phyloP scores from a whole-genome alignment of 75 land plant species.

The Chamaecyparis obtusa region DNA sequence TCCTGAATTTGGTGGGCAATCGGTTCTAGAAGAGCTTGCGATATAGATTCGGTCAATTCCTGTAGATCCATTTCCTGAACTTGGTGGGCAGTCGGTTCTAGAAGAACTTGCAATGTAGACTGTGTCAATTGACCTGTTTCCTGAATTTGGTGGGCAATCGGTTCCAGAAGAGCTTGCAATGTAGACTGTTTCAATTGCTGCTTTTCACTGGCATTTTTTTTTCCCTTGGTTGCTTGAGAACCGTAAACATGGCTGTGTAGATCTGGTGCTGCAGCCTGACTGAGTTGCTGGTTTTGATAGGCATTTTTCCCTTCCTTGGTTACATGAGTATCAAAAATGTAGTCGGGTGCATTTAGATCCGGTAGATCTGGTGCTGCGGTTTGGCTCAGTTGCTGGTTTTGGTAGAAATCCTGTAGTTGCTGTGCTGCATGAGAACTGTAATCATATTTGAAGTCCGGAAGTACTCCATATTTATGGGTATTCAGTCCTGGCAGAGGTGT shows the following conservation, averaged over 20 bases:
- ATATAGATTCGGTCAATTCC: too few relatives aligned
- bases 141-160: background rate
- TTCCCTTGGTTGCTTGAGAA: conserved; percentile 17
- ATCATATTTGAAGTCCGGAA: background rate
- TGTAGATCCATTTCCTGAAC: background rate
- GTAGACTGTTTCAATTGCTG: background rate
- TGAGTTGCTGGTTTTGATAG: conserved; percentile 6
- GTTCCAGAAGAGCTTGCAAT: background rate
- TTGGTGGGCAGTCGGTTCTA: background rate
- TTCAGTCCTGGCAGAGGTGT: background rate
- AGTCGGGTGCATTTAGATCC: too few relatives aligned
- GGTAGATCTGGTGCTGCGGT: background rate
- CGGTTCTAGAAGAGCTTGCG: background rate
- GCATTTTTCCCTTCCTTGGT: background rate
- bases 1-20: background rate
- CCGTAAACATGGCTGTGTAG: conserved; percentile 25
- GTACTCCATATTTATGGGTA: background rate
- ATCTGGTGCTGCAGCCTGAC: conserved; percentile 14
- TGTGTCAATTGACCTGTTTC: background rate
- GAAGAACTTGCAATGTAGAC: background rate
- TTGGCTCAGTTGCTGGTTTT: background rate
- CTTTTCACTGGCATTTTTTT: background rate
- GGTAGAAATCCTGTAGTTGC: background rate
- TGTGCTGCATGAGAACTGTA: background rate
- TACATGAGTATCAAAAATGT: too few relatives aligned